A percentile compares a stretch with the other conserved stretches of the same genome.
Evolutionary conservation across 192 early-diverging fungal species (phyloP).

Genomic region (Backusella sp.): DNA sequence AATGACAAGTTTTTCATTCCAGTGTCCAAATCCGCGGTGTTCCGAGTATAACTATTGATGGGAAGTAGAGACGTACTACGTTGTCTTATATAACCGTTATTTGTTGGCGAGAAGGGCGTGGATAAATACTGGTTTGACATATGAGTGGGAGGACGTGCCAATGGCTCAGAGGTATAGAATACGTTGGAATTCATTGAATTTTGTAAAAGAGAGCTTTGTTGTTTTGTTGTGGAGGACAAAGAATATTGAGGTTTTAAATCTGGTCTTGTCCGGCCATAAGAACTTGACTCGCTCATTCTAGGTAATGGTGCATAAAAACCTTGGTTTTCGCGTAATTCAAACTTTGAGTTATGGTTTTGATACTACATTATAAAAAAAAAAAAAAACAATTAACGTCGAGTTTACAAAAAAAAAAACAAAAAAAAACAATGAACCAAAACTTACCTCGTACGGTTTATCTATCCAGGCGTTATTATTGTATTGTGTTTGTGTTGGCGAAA

Average conservation of each 20-base stretch:
- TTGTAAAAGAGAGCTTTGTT: not conserved
- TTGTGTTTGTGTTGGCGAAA: not conserved
- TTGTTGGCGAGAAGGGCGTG: not conserved
- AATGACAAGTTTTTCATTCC: slow-evolving; percentile 1
- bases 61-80: slow-evolving; percentile 12
- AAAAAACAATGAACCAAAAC: not conserved
- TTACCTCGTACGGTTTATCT: not conserved
- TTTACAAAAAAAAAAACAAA: not conserved
- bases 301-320: not conserved
- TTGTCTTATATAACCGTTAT: slow-evolving; percentile 14
- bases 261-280: not conserved
- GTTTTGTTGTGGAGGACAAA: not conserved
- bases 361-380: not conserved
- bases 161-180: not conserved
- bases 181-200: not conserved
- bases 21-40: not conserved
- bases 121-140: slow-evolving; percentile 1
- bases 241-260: not conserved
- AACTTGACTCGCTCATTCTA: not conserved
- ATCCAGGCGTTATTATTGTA: not conserved
- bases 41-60: not conserved
- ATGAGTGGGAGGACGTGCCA: not conserved
- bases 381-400: not conserved
- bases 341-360: not conserved
- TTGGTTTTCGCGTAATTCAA: not conserved